Base-by-base conservation (phyloP, 2,329 filamentous ascomycete genomes). In the Beauveria medogensis region DNA sequence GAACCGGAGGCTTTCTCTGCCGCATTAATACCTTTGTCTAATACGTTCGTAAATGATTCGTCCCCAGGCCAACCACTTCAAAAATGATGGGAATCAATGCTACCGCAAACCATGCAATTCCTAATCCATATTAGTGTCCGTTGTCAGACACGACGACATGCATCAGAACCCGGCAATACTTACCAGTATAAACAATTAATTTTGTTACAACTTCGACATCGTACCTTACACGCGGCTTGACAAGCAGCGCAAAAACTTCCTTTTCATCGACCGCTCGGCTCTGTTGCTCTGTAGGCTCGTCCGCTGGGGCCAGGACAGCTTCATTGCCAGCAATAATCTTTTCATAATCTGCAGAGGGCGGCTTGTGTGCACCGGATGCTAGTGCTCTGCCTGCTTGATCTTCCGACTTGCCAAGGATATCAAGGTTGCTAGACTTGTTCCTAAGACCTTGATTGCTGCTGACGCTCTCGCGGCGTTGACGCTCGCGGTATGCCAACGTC, bases 181-280 rank as follows among this genome's bases (percentile, higher is more conserved):
- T 77, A 91, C 93, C 94, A 62, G 89, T 83, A 77, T 99, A 99
- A 26, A 99, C 91, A 68, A 99, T 89, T 63, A 99, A 75, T 76
- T 97, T 97, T 5, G 94, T 97, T 43, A 99, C 89, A 44, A 99
- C 93, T 74, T 99, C 94, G n/a, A 97, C 93, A 74, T 99, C 94
- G 70, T 97, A 99, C 67, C 92, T 82, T 63, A 97, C 92, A 66
- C 94, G 85, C 54, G 94, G 92, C 75, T 89, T 91, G 64, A 92
- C 87, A 60, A 97, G 80, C 70, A 82, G 85, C 50, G 87, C 88
- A 73, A 97, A 97, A 72, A 97, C 87, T 71, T 95, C 89, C 66
- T 81, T 82, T 72, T 92, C 88, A 53, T 86, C 86, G 28, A 83
- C 68, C 66, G 83, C 80, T 50, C 82, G 77, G 54, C 79, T 77